Evolutionary conservation across 192 early-diverging fungal genomes (phyloP), one percentile per base, ranked within the genome.

Genomic region (Oehlia diaphana): DNA sequence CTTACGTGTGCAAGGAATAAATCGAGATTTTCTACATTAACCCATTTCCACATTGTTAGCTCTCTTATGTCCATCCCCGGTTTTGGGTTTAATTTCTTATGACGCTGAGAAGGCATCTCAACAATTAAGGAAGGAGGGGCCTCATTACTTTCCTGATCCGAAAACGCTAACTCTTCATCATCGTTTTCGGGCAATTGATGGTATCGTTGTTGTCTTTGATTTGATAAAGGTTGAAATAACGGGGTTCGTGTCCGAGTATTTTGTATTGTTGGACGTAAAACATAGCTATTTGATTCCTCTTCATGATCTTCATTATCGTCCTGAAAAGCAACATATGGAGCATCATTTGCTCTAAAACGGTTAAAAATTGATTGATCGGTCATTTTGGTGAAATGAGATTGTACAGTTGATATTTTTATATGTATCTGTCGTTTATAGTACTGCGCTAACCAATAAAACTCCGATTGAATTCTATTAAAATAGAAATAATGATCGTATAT

Each of bases 1-100:
- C 53, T 76, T 74, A 84, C 85, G 65, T 78, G 81, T 50, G 89
- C 84, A 72, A 94, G 89, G 77, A 97, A 95, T 53, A 90, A 87
- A 84, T 99, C 97, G 81, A 95, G 81, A 80, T 96, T 94, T 77
- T 92, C 90, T 14, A 93, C 91, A 84, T 95, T 92, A 50, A 90
- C 89, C 96, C 97, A 97, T 67, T 92, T 88, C 85, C 89, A 90
- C 83, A 94, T 83, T 21, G 95, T 93, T 21, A 91, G 83, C 73
- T 95, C 93, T 47, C 80, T 75, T 14, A 85, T 80, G 66, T 86
- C 79, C 78, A 86, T 82, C 63, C 85, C 83, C 31, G 86, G 80
- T 63, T 85, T 75, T 21, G 83, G 87, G 42, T 82, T 86, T 42
- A 72, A 63, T 58, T 73, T 47, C 35, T 76, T 47, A 26, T 70